A percentile compares a stretch with the other conserved stretches of the same genome.
Evolutionary conservation across 176 grass and related monocot species (phyloP).

Genomic region (Hordeum marinum): DNA sequence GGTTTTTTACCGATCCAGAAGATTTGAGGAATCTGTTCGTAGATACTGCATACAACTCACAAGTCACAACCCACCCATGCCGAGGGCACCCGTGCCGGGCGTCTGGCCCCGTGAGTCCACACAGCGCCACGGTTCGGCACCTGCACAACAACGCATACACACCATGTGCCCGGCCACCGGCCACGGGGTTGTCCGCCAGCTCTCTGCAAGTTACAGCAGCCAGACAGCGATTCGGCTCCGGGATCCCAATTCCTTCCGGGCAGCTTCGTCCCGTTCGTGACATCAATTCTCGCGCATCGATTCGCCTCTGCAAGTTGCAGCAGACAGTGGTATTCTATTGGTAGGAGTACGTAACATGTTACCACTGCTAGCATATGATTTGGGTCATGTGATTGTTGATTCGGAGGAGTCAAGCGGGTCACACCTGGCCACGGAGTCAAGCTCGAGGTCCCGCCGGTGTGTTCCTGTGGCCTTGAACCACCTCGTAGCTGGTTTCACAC

Average conservation of each 20-base stretch:
- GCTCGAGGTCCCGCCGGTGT: background rate
- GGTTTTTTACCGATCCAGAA: too few relatives aligned
- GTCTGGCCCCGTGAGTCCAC: background rate
- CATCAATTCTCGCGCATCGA: background rate
- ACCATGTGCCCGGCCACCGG: background rate
- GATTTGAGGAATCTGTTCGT: too few relatives aligned
- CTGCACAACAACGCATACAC: background rate
- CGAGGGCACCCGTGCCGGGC: background rate
- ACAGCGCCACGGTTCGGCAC: background rate
- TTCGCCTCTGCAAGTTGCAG: background rate
- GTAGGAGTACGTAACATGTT: background rate
- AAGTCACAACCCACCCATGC: background rate
- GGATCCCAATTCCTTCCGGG: background rate
- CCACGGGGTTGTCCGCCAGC: background rate
- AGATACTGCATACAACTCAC: too few relatives aligned
- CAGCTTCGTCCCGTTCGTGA: background rate
- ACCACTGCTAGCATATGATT: background rate
- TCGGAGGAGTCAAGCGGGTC: background rate
- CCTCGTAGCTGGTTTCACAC: background rate
- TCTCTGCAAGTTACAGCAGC: background rate
- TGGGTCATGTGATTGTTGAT: constrained; percentile 13
- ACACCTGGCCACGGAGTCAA: background rate
- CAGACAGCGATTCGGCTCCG: background rate
- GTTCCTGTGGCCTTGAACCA: background rate
- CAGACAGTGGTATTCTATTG: background rate